Conservation (phyloP, 345 rosid genomes). For the Eucalyptus tenuipes region DNA sequence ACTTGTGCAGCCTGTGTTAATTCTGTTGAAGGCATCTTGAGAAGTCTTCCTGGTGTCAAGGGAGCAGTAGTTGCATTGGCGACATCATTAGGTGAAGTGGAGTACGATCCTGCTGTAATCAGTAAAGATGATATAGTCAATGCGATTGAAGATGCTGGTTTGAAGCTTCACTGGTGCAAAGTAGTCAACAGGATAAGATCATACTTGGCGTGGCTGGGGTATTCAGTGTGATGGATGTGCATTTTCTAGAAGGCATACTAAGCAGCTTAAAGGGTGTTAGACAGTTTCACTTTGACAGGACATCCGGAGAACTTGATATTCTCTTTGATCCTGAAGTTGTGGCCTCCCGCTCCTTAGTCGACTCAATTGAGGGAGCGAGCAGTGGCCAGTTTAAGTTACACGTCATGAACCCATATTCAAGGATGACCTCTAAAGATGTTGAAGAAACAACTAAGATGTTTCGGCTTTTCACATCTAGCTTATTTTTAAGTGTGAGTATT, state of each 20-base stretch:
- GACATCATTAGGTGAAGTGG: constrained; percentile 96
- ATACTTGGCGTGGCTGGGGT: constrained; percentile 59
- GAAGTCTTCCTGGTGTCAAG: constrained; percentile 80
- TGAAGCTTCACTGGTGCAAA: constrained; percentile 93
- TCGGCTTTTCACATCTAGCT: constrained; percentile 71
- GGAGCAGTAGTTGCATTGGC: constrained; percentile 89
- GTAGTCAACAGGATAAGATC: constrained; percentile 83
- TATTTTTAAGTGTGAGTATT: constrained; percentile 80
- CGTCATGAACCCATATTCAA: constrained; percentile 68
- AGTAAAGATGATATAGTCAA: constrained; percentile 75
- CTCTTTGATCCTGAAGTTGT: constrained; percentile 90
- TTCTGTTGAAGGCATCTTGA: constrained; percentile 86
- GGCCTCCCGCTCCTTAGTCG: constrained; percentile 66
- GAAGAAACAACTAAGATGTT: constrained; percentile 67
- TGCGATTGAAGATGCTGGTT: constrained; percentile 97
- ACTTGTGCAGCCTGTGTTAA: constrained; percentile 96
- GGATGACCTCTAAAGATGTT: constrained; percentile 83
- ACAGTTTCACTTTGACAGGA: constrained; percentile 55
- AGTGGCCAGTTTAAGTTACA: constrained; percentile 57
- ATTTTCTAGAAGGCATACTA: constrained; percentile 58
- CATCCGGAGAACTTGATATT: constrained; percentile 58
- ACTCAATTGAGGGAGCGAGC: constrained; percentile 66
- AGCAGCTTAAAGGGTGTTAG: constrained; percentile 54
- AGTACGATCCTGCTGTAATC: constrained; percentile 68
- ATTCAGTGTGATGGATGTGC: constrained; percentile 53